phyloP scores from a whole-genome alignment of 495 filamentous ascomycete species.

The Penicillium bovifimosum region DNA sequence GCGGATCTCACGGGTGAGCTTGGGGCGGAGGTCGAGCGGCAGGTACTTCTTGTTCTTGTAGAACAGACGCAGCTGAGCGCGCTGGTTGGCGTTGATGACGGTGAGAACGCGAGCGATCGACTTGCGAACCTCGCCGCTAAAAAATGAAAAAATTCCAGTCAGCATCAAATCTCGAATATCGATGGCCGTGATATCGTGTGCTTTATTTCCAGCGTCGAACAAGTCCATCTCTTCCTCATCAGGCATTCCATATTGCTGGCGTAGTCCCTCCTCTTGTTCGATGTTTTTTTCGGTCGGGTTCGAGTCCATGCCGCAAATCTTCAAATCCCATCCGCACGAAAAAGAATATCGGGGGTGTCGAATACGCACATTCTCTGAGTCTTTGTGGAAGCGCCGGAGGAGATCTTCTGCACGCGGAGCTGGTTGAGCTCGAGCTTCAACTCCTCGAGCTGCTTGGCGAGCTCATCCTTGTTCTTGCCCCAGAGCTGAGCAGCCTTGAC shows the following conservation, averaged over 20 bases:
- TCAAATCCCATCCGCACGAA: constrained; percentile 14
- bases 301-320: constrained; percentile 18
- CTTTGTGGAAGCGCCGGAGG: constrained; percentile 85
- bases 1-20: constrained; percentile 94
- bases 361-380: constrained; percentile 89
- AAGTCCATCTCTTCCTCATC: not conserved
- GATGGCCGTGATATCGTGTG: not conserved
- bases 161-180: constrained; percentile 16
- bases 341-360: constrained; percentile 16
- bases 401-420: constrained; percentile 95
- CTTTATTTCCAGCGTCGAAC: not conserved
- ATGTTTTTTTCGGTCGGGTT: constrained; percentile 6
- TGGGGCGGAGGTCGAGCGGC: constrained; percentile 91
- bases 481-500: constrained; percentile 94
- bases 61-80: constrained; percentile 94
- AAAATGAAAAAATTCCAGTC: constrained; percentile 16
- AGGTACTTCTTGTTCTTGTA: constrained; percentile 99
- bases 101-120: constrained; percentile 96
- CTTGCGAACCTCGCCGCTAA: constrained; percentile 97
- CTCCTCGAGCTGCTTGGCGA: constrained; percentile 86
- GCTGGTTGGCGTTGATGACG: constrained; percentile 98
- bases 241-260: not conserved
- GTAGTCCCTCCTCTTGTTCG: constrained; percentile 4
- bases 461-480: constrained; percentile 98
- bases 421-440: constrained; percentile 91